Conservation (phyloP, 2,329 filamentous ascomycete genomes). For the Sarocladium kiliense region DNA sequence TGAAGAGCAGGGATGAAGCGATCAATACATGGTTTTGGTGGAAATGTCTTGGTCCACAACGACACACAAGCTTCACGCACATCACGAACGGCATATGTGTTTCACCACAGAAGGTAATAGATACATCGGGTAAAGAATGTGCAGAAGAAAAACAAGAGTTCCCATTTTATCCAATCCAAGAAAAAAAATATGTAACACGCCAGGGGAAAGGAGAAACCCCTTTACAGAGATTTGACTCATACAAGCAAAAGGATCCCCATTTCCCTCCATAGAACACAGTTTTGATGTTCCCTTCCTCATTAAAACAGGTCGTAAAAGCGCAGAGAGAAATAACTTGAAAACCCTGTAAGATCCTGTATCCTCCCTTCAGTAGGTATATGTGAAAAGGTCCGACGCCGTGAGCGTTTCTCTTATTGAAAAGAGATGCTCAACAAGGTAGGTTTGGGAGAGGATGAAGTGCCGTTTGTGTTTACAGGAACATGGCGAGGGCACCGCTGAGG, state of each 20-base stretch:
- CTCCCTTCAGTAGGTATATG: neutral
- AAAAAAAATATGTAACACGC: neutral
- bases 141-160: neutral
- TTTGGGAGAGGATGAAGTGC: too few relatives aligned
- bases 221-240: neutral
- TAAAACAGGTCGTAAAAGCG: neutral
- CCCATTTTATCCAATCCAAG: neutral
- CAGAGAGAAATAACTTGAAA: neutral
- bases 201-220: neutral
- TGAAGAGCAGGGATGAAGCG: neutral
- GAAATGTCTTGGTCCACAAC: too few relatives aligned
- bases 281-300: neutral
- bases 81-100: neutral
- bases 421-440: too few relatives aligned
- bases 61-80: neutral
- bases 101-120: neutral
- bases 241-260: neutral
- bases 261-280: neutral
- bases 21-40: too few relatives aligned
- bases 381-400: too few relatives aligned
- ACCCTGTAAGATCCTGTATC: neutral
- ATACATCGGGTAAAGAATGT: slow-evolving; percentile 7
- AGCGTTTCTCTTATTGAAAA: too few relatives aligned
- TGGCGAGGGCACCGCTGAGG: slow-evolving; percentile 14
- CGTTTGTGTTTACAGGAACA: slow-evolving; percentile 21